Conservation (phyloP, 2,329 filamentous ascomycete species). For the Fusarium sp. region DNA sequence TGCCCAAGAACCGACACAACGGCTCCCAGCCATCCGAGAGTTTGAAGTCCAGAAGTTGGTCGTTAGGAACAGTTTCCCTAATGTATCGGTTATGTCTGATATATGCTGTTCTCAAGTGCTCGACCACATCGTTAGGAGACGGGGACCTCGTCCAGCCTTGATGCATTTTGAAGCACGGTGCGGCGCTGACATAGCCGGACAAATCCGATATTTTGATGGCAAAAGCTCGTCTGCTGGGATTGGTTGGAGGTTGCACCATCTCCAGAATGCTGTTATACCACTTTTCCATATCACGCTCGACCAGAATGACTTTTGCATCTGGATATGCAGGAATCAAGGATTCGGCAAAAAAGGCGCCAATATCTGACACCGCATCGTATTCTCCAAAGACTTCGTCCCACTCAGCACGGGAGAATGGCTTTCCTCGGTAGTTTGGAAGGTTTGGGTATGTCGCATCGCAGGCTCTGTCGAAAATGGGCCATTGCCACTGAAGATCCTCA, state of each 20-base stretch:
- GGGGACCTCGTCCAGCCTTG: slow-evolving; percentile 28
- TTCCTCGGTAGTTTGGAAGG: slow-evolving; percentile 40
- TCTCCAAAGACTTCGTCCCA: slow-evolving; percentile 49
- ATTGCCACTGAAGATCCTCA: slow-evolving; percentile 28
- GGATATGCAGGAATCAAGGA: slow-evolving; percentile 51
- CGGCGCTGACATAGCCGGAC: slow-evolving; percentile 7
- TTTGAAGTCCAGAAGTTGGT: slow-evolving; percentile 51
- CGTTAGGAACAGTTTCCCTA: slow-evolving; percentile 39
- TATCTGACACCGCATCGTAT: slow-evolving; percentile 49
- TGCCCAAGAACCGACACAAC: slow-evolving; percentile 54
- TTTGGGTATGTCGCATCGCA: slow-evolving; percentile 29
- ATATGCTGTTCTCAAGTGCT: slow-evolving; percentile 42
- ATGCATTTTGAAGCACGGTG: slow-evolving; percentile 22
- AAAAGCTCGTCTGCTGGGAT: background rate
- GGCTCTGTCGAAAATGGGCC: slow-evolving; percentile 30
- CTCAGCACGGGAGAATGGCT: slow-evolving; percentile 32
- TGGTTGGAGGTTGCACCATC: background rate
- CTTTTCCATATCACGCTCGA: slow-evolving; percentile 48
- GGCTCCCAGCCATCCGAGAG: slow-evolving; percentile 54
- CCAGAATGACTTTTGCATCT: slow-evolving; percentile 51
- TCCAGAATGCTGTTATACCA: slow-evolving; percentile 49
- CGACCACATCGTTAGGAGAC: background rate
- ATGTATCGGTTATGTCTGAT: slow-evolving; percentile 50
- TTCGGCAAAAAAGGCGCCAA: slow-evolving; percentile 44
- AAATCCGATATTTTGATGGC: background rate